Evolutionary conservation across 805 yeast species (phyloP), one percentile per base, ranked within the genome.

Genomic region (Debaryomyces hansenii): DNA sequence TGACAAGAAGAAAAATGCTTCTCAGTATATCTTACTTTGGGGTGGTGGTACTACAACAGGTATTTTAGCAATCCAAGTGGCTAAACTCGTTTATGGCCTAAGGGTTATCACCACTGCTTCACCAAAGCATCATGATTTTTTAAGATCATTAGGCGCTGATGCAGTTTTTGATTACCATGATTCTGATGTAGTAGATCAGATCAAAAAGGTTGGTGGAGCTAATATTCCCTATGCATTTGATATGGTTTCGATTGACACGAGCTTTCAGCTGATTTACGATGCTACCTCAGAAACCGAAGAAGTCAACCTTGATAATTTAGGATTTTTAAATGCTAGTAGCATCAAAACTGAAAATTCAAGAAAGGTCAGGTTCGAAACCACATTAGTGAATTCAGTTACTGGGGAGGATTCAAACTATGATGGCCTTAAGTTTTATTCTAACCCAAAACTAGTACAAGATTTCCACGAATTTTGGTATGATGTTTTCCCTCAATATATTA

Each of bases 1-100:
- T 33, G 43, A 56, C 43, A 49, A 55, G 46, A 38, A 44, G 4
- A 35, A 40, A 9, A 57, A 61, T 41, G 27, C 44, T 10, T 46
- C 39, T 18, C 53, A 53, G 27, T 49, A 28, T 40, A 51, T 67
- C 36, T 54, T 67, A 48, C 58, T 67, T 39, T 67, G 72, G 72
- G 69, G 71, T 41, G 72, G 70, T 40, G 67, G 70, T 5, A 64
- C 67, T 40, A 63, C 67, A n/a, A 58, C 69, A 9, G 71, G 72
- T 11, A 46, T 57, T 12, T 33, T 57, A 10, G 70, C 65, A 8
- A 60, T 67, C 28, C 73, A 67, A 48, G 44, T 66, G 20, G 70
- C 70, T 20, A 63, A 63, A 40, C 24, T 51, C 20, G 47, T 64
- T 6, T 67, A 54, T 46, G 70, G 69, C 1, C 45, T 66, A 34